Conservation (phyloP, 495 filamentous ascomycete genomes). For the Aspergillus cavernicola region DNA sequence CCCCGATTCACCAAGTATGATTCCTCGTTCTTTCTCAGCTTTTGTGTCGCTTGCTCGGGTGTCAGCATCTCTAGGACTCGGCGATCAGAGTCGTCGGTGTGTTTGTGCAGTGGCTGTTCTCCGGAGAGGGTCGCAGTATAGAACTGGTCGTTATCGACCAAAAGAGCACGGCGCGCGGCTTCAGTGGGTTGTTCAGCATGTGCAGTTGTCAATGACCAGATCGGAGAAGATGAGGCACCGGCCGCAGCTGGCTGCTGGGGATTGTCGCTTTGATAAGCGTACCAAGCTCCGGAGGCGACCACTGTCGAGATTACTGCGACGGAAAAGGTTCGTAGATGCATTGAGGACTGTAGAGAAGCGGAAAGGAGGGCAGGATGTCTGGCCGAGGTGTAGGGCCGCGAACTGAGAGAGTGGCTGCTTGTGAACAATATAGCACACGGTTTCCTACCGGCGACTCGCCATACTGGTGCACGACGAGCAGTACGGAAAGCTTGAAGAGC, state of each 20-base stretch:
- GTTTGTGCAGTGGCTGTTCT: conserved; percentile 80
- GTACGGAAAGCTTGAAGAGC: conserved; percentile 58
- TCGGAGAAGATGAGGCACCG: conserved; percentile 20
- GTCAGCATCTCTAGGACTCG: conserved; percentile 93
- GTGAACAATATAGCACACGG: conserved; percentile 40
- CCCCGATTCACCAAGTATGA: conserved; percentile 89
- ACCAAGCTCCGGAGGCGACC: conserved; percentile 64
- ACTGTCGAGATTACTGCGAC: conserved; percentile 57
- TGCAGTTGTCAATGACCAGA: conserved; percentile 27
- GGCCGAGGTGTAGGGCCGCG: conserved; percentile 39
- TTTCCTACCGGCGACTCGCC: conserved; percentile 48
- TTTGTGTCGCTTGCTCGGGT: conserved; percentile 88
- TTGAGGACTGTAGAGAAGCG: conserved; percentile 48
- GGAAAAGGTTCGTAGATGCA: conserved; percentile 63
- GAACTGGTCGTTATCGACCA: conserved; percentile 79
- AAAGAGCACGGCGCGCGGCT: conserved; percentile 45
- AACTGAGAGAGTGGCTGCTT: conserved; percentile 42
- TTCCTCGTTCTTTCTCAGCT: conserved; percentile 82
- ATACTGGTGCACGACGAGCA: conserved; percentile 54
- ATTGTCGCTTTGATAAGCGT: conserved; percentile 51
- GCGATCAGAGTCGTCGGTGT: conserved; percentile 73
- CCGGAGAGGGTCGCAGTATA: conserved; percentile 78
- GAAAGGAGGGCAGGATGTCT: conserved; percentile 35
- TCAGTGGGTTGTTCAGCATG: conserved; percentile 31
- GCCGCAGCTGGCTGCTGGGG: conserved; percentile 20